Conservation (phyloP, 2,329 filamentous ascomycete genomes). For the Pseudofabraea citricarpa region DNA sequence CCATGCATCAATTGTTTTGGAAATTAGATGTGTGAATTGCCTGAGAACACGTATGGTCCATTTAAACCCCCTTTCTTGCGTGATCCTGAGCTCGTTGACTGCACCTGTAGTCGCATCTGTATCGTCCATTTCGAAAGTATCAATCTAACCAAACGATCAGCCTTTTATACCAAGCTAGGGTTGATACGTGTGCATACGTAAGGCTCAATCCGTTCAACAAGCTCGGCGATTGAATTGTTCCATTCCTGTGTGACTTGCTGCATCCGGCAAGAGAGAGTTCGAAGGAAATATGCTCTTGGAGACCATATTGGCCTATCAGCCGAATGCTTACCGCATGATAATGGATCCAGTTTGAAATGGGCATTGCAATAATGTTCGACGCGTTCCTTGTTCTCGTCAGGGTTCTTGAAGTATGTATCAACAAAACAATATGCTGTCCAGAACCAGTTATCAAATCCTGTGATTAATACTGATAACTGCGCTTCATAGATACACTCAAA, state of each 20-base stretch:
- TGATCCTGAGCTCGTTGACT: conserved; percentile 2
- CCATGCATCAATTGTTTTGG: conserved; percentile 7
- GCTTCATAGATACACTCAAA: conserved; percentile 9
- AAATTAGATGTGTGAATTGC: conserved; percentile 7
- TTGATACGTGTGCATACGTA: conserved; percentile 1
- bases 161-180: background rate
- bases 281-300: conserved; percentile 7
- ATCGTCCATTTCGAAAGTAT: background rate
- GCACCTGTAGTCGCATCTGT: background rate
- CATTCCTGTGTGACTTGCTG: conserved; percentile 10
- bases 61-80: conserved; percentile 7
- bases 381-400: background rate
- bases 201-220: conserved; percentile 6
- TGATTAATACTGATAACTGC: conserved; percentile 9
- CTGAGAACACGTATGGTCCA: conserved; percentile 9
- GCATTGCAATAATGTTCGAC: conserved; percentile 1
- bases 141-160: background rate
- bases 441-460: conserved; percentile 8
- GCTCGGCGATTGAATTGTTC: conserved; percentile 6
- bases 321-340: conserved; percentile 3
- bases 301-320: conserved; percentile 6
- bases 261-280: conserved; percentile 5
- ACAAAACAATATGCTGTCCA: conserved; percentile 11
- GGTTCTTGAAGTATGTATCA: conserved; percentile 8
- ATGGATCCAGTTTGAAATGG: conserved; percentile 5